Percentiles rank a stretch among this genome's conserved stretches.
phyloP scores from a whole-genome alignment of 345 rosid genomes.

The Populus davidiana region DNA sequence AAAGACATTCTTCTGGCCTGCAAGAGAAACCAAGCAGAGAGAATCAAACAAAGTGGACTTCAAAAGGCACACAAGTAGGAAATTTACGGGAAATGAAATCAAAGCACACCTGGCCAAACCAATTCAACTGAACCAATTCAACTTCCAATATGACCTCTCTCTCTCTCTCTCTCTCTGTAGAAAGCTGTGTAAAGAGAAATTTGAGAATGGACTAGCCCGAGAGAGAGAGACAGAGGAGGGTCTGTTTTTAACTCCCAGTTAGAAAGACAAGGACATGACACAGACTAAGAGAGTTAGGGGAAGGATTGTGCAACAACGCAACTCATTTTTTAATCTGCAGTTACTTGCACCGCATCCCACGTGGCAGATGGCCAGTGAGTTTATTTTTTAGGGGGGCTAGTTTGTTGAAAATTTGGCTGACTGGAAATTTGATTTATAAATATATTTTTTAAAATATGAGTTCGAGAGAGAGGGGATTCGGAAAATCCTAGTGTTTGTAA shows the following conservation, averaged over 20 bases:
- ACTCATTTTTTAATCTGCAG: neutral
- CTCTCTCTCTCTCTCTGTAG: neutral
- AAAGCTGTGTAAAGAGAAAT: neutral
- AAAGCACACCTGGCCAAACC: neutral
- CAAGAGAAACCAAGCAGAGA: neutral
- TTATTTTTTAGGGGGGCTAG: neutral
- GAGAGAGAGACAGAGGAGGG: neutral
- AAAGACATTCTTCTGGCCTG: neutral
- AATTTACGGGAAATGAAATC: neutral
- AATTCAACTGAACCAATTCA: neutral
- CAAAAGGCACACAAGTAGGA: neutral
- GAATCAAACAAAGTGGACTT: neutral
- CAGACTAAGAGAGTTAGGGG: neutral
- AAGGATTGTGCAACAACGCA: neutral
- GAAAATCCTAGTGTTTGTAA: neutral
- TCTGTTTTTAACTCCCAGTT: neutral
- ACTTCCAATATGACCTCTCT: neutral
- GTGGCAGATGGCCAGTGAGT: neutral
- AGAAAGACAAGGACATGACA: neutral
- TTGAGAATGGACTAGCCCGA: neutral
- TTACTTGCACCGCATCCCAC: neutral
- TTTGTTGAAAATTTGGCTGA: neutral
- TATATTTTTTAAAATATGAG: neutral
- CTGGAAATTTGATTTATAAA: too few species aligned
- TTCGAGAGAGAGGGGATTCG: neutral